Percentiles rank a stretch among this genome's conserved stretches.
Conservation (phyloP, 208 protist genomes). For the Acanthamoeba pearcei region DNA sequence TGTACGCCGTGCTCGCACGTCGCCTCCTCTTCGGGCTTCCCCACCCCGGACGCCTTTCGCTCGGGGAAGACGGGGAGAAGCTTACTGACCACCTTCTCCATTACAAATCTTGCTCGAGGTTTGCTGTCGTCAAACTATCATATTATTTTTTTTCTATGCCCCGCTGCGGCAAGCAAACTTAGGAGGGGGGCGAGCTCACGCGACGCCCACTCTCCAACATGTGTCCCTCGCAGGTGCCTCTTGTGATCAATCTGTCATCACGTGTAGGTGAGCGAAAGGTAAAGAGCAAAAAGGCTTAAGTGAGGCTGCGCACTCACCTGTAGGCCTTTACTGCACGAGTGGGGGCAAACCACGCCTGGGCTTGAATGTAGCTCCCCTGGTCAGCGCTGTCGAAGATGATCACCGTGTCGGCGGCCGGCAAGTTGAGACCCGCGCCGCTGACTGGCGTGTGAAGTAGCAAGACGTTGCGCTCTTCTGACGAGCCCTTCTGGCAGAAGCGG, state of each 20-base stretch:
- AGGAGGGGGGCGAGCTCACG: too few relatives aligned
- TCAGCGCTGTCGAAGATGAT: constrained; percentile 92
- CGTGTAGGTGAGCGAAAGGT: too few relatives aligned
- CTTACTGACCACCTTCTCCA: background rate
- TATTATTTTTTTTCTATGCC: too few relatives aligned
- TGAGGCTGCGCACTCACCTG: background rate
- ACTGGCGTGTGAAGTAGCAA: constrained; percentile 90
- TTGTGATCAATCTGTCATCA: constrained; percentile 87
- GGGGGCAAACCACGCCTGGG: constrained; percentile 89
- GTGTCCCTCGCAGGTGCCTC: constrained; percentile 91
- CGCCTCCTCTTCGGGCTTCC: background rate
- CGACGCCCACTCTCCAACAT: constrained; percentile 94
- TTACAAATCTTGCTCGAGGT: too few relatives aligned
- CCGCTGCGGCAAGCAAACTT: too few relatives aligned
- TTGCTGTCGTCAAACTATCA: too few relatives aligned
- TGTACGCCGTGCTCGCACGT: background rate
- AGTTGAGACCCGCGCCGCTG: constrained; percentile 91
- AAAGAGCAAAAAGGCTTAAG: background rate
- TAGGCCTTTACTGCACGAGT: constrained; percentile 85
- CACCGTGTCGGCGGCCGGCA: constrained; percentile 91
- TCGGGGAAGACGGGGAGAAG: background rate
- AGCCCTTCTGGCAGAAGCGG: constrained; percentile 79
- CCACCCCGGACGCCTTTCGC: background rate
- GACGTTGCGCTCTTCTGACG: constrained; percentile 78
- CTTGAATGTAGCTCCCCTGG: constrained; percentile 87